Conservation (phyloP, 2,329 filamentous ascomycete species). For the Davidsoniella australis region DNA sequence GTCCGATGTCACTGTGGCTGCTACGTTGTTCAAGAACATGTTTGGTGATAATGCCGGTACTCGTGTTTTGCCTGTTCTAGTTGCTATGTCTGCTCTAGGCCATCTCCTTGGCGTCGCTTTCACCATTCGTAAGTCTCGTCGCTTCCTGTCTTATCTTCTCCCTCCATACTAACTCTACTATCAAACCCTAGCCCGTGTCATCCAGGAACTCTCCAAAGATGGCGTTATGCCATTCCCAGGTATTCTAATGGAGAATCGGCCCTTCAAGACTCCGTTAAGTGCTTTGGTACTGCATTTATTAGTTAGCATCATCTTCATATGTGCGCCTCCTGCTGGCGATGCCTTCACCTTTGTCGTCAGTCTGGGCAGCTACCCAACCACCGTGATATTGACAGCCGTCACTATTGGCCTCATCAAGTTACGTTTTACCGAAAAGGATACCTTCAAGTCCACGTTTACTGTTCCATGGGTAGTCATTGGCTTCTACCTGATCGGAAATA, state of each 20-base stretch:
- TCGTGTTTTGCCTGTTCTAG: constrained; percentile 34
- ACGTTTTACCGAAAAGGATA: constrained; percentile 30
- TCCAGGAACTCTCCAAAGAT: constrained; percentile 53
- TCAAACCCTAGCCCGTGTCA: constrained; percentile 34
- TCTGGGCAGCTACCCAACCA: constrained; percentile 35
- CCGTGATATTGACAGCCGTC: constrained; percentile 37
- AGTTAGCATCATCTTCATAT: constrained; percentile 45
- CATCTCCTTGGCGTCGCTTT: constrained; percentile 46
- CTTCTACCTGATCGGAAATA: constrained; percentile 32
- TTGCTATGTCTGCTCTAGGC: constrained; percentile 42
- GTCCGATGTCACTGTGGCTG: constrained; percentile 43
- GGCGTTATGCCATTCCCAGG: constrained; percentile 46
- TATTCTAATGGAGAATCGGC: constrained; percentile 52
- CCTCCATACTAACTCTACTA: not conserved
- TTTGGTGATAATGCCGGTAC: constrained; percentile 38
- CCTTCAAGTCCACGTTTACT: constrained; percentile 36
- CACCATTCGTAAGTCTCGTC: constrained; percentile 5
- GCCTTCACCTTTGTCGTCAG: constrained; percentile 53
- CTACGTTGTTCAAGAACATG: constrained; percentile 43
- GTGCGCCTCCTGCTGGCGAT: constrained; percentile 48
- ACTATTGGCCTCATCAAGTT: constrained; percentile 34
- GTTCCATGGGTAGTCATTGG: constrained; percentile 30
- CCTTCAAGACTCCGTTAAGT: constrained; percentile 40
- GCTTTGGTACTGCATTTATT: constrained; percentile 46
- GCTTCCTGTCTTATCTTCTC: not conserved